A percentile compares a stretch with the other conserved stretches of the same genome.
Conservation (phyloP, 352 stramenopile genomes). For the Phytophthora sojae region DNA sequence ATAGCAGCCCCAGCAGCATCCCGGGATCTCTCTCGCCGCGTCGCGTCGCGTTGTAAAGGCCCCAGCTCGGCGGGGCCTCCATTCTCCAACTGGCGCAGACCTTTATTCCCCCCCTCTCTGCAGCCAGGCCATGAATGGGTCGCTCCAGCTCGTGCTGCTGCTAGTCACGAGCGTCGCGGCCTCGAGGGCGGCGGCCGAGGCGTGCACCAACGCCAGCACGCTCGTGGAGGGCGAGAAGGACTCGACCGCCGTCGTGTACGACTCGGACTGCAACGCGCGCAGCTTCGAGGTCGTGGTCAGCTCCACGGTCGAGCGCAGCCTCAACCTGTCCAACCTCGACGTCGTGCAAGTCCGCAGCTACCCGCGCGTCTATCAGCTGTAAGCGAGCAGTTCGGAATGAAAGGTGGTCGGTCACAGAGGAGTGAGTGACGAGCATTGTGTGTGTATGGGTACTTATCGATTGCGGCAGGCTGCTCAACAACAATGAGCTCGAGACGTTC, state of each 20-base stretch:
- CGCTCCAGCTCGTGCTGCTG: constrained; percentile 19
- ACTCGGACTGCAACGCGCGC: constrained; percentile 49
- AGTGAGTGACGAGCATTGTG: neutral
- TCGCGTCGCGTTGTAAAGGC: constrained; percentile 29
- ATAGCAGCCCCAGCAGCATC: constrained; percentile 17
- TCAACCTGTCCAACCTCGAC: constrained; percentile 76
- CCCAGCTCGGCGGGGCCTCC: constrained; percentile 5
- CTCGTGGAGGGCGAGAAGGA: constrained; percentile 46
- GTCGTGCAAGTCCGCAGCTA: constrained; percentile 56
- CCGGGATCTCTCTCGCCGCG: constrained; percentile 7
- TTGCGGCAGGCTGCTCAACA: constrained; percentile 43
- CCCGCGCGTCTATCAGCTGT: constrained; percentile 62
- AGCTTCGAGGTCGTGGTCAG: constrained; percentile 50
- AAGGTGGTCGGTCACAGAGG: neutral
- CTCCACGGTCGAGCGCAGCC: constrained; percentile 38
- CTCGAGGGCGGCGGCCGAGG: constrained; percentile 13
- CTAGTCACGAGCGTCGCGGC: constrained; percentile 8
- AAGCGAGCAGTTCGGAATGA: constrained; percentile 10
- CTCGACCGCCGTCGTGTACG: constrained; percentile 64
- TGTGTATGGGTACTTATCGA: neutral
- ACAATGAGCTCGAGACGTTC: constrained; percentile 70
- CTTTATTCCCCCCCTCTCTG: neutral
- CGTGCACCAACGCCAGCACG: constrained; percentile 50
- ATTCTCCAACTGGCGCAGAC: constrained; percentile 31
- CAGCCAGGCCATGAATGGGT: constrained; percentile 32